These are phyloP conservation scores for Mycena crocata DNA, from an alignment of 768 basidiomycete species.

Conservation along the genomic window DNA sequence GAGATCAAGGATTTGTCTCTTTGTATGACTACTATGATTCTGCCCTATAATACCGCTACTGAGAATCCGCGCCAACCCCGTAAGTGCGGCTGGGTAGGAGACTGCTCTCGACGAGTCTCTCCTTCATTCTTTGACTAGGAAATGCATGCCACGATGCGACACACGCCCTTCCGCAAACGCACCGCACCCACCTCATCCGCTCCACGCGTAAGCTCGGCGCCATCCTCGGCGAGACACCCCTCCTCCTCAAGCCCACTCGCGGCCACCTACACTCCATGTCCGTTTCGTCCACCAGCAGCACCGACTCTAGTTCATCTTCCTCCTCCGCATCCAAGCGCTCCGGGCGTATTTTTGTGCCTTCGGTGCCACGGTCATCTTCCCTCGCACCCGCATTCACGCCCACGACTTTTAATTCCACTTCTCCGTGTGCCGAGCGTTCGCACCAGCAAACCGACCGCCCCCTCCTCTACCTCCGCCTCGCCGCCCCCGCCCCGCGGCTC, in stretches of 20 bases:
- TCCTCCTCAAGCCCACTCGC: neutral
- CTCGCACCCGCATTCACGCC: neutral
- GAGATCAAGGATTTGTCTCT: too few relatives aligned
- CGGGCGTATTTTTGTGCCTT: conserved; percentile 6
- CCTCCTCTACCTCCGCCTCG: conserved; percentile 17
- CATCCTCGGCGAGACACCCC: conserved; percentile 19
- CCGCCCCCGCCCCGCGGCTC: conserved; percentile 3
- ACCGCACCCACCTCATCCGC: conserved; percentile 14
- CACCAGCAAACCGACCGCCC: conserved; percentile 16
- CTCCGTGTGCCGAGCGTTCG: neutral
- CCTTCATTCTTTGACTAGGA: neutral
- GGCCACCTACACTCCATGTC: neutral
- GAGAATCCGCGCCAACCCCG: too few relatives aligned
- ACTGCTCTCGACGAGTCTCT: neutral
- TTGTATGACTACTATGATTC: too few relatives aligned
- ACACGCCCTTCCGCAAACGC: conserved; percentile 12
- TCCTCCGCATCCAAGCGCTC: too few relatives aligned
- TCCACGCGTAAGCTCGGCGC: conserved; percentile 19
- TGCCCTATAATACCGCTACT: too few relatives aligned
- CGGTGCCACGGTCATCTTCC: conserved; percentile 19
- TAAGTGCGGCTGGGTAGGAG: too few relatives aligned
- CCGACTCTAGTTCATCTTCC: too few relatives aligned
- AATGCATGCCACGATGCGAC: conserved; percentile 14
- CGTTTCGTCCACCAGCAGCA: conserved; percentile 9
- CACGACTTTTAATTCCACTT: neutral